phyloP scores from a whole-genome alignment of 257 asterid genomes.

The Leonotis leonurus region DNA sequence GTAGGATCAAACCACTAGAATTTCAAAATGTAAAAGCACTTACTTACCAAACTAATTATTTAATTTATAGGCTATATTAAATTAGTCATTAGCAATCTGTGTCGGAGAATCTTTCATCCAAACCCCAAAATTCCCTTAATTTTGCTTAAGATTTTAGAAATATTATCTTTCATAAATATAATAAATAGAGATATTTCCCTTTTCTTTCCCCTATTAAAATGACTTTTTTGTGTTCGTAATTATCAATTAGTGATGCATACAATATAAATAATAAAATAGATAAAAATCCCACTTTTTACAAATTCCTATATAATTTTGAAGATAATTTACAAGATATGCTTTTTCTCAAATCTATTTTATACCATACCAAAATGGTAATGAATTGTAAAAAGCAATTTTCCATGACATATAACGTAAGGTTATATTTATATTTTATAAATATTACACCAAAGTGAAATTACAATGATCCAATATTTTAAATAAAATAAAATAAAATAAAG shows the following conservation, averaged over 20 bases:
- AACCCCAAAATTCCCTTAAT: not conserved
- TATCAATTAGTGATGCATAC: not conserved
- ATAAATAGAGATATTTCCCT: not conserved
- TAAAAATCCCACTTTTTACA: too few relatives aligned
- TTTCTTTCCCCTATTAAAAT: not conserved
- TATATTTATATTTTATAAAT: too few relatives aligned
- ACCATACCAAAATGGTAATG: not conserved
- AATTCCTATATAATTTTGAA: too few relatives aligned
- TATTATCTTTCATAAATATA: not conserved
- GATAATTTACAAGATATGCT: not conserved
- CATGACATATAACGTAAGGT: not conserved
- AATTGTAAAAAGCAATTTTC: not conserved
- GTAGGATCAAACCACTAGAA: not conserved
- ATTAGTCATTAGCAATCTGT: not conserved
- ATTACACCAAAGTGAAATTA: too few relatives aligned
- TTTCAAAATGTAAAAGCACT: not conserved
- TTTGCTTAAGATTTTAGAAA: not conserved
- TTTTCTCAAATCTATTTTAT: too few relatives aligned
- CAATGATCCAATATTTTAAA: not conserved
- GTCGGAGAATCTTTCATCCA: not conserved
- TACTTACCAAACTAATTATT: not conserved
- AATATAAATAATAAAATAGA: too few relatives aligned
- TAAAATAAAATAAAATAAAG: too few relatives aligned
- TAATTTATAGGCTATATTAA: not conserved
- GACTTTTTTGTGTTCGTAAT: too few relatives aligned